Conservation (phyloP, 192 early-diverging fungal genomes). For the Pilobolus umbonatus region DNA sequence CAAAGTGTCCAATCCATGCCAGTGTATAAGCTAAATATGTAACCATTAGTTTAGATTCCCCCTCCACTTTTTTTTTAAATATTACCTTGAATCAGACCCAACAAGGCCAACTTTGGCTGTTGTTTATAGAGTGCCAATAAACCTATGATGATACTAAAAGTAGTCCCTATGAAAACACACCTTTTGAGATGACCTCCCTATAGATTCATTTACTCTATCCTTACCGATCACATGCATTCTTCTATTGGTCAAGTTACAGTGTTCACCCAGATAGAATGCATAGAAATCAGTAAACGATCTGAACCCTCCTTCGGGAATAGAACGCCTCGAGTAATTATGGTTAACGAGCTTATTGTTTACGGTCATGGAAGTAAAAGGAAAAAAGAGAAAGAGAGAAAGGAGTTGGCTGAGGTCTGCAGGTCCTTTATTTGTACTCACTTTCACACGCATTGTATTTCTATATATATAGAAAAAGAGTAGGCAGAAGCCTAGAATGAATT, state of each 20-base stretch:
- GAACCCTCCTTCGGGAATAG: slow-evolving; percentile 39
- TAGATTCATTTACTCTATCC: not conserved
- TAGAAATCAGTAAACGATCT: slow-evolving; percentile 57
- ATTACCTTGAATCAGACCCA: slow-evolving; percentile 36
- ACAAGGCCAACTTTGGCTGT: slow-evolving; percentile 31
- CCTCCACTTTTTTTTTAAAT: not conserved
- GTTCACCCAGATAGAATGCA: slow-evolving; percentile 64
- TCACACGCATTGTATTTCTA: too few species aligned
- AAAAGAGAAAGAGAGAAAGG: slow-evolving; percentile 1
- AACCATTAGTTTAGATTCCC: not conserved
- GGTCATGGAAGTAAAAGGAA: not conserved
- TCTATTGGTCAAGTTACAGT: slow-evolving; percentile 45
- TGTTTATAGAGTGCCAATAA: slow-evolving; percentile 16
- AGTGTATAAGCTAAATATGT: slow-evolving; percentile 46
- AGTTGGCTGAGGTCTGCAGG: too few species aligned
- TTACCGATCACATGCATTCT: slow-evolving; percentile 54
- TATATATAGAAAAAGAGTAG: too few species aligned
- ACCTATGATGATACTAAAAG: slow-evolving; percentile 18
- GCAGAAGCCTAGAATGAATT: too few species aligned
- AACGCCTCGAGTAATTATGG: slow-evolving; percentile 42
- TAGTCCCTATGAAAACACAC: not conserved
- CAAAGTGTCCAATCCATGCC: slow-evolving; percentile 66
- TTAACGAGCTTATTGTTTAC: slow-evolving; percentile 36
- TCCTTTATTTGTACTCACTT: too few species aligned
- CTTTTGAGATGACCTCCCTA: not conserved